Evolutionary conservation across 2,329 filamentous ascomycete genomes (phyloP).

Genomic region (Cladosporium velox): DNA sequence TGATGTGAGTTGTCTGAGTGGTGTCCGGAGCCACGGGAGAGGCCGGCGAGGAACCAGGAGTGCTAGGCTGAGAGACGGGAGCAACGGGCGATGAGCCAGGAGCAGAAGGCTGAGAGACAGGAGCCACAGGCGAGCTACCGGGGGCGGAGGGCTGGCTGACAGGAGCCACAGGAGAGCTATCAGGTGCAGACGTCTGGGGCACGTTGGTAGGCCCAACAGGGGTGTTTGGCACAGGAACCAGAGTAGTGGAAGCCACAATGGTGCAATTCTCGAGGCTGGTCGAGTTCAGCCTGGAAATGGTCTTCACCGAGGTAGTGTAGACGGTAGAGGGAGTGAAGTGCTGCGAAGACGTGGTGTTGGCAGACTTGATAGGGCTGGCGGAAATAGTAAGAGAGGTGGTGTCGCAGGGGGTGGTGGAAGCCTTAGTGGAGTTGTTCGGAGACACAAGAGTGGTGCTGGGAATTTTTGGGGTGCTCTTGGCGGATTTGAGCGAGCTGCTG

Average conservation of each 20-base stretch:
- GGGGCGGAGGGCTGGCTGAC: background rate
- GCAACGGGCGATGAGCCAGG: background rate
- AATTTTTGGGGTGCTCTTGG: background rate
- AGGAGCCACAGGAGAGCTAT: background rate
- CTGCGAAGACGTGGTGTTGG: background rate
- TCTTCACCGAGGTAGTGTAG: conserved; percentile 9
- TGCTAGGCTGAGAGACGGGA: background rate
- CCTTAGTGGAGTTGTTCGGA: background rate
- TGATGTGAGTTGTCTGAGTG: background rate
- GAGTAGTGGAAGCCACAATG: conserved; percentile 12
- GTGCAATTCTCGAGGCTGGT: conserved; percentile 3
- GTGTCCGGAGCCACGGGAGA: conserved; percentile 9
- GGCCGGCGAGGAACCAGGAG: conserved; percentile 5
- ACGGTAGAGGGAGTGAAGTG: conserved; percentile 8
- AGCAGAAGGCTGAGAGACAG: background rate
- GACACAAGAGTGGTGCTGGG: conserved; percentile 9
- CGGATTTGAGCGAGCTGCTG: background rate
- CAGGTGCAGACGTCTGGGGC: background rate
- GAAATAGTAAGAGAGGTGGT: background rate
- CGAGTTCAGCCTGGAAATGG: background rate
- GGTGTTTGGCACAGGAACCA: conserved; percentile 3
- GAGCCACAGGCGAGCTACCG: background rate
- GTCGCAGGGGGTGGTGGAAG: background rate
- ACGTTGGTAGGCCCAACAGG: background rate
- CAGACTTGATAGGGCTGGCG: background rate